phyloP scores from a whole-genome alignment of 306 rosid species.

The Trifolium dubium region DNA sequence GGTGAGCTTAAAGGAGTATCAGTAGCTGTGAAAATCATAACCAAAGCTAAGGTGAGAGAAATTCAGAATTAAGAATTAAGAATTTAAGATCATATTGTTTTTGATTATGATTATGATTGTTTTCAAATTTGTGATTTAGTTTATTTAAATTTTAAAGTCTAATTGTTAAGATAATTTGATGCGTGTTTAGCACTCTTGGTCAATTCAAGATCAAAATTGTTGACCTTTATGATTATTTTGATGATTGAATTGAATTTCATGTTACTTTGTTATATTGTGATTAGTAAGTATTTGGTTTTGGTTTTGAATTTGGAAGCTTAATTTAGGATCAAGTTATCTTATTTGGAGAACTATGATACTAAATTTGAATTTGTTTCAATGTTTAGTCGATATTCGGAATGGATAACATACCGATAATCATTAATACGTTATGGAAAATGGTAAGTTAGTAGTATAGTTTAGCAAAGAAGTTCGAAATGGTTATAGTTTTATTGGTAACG shows the following conservation, averaged over 20 bases:
- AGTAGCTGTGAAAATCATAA: conserved; percentile 92
- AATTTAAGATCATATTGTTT: not conserved
- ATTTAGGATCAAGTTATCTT: no score
- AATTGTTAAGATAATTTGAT: conserved; percentile 30
- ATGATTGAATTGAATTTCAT: conserved; percentile 19
- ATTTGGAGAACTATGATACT: not conserved
- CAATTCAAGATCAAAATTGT: conserved; percentile 34
- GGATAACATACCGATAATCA: no score
- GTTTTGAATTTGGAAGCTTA: no score
- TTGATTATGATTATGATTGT: conserved; percentile 13
- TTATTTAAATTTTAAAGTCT: not conserved
- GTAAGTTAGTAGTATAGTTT: conserved; percentile 3
- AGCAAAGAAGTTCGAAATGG: not conserved
- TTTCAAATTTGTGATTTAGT: no score
- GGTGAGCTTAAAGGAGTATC: conserved; percentile 87
- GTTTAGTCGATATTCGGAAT: no score
- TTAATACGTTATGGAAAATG: not conserved
- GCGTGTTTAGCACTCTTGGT: conserved; percentile 12
- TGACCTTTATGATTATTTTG: conserved; percentile 29
- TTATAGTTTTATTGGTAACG: conserved; percentile 13
- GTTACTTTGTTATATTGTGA: not conserved
- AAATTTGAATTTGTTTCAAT: no score
- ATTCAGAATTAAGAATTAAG: not conserved
- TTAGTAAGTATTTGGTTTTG: no score
- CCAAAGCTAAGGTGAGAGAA: conserved; percentile 88